A percentile compares a stretch with the other conserved stretches of the same genome.
phyloP scores from a whole-genome alignment of 371 early-diverging fungal species.

The Zopfochytrium polystomum region DNA sequence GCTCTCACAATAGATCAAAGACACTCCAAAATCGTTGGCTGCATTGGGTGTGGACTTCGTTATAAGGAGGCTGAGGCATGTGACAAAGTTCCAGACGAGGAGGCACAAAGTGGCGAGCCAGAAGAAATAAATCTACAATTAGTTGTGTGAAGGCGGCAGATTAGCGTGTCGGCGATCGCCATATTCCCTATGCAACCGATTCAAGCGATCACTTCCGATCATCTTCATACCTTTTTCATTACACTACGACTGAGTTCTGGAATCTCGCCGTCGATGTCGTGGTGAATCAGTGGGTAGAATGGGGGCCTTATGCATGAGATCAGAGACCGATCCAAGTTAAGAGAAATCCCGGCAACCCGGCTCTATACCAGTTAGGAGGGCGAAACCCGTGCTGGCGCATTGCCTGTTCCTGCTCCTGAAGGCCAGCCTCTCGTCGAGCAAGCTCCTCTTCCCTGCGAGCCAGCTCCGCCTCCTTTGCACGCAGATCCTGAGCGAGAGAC shows the following conservation, averaged over 20 bases:
- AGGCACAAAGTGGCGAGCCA: constrained; percentile 75
- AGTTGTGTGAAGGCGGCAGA: too few species aligned
- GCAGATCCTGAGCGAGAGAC: constrained; percentile 29
- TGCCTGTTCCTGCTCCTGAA: constrained; percentile 51
- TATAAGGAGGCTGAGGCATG: constrained; percentile 69
- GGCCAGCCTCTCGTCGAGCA: constrained; percentile 61
- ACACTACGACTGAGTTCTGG: constrained; percentile 62
- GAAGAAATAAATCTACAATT: constrained; percentile 57
- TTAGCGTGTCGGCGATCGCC: too few species aligned
- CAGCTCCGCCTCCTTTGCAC: constrained; percentile 60
- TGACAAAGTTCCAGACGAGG: constrained; percentile 74
- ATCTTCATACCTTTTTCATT: too few species aligned
- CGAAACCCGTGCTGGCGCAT: constrained; percentile 48
- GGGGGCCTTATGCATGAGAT: constrained; percentile 51
- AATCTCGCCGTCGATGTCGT: constrained; percentile 72
- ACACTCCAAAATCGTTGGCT: constrained; percentile 72
- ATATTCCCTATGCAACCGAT: neutral
- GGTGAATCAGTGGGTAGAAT: constrained; percentile 78
- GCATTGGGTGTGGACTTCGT: constrained; percentile 66
- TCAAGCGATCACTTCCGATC: too few species aligned
- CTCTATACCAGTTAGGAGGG: constrained; percentile 65
- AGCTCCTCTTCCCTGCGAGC: constrained; percentile 63
- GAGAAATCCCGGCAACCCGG: neutral
- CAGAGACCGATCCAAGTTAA: constrained; percentile 23
- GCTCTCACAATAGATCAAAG: constrained; percentile 72